These are phyloP conservation scores for Diphasiastrum complanatum DNA, from an alignment of 83 land plant genomes.

Conservation along the genomic window DNA sequence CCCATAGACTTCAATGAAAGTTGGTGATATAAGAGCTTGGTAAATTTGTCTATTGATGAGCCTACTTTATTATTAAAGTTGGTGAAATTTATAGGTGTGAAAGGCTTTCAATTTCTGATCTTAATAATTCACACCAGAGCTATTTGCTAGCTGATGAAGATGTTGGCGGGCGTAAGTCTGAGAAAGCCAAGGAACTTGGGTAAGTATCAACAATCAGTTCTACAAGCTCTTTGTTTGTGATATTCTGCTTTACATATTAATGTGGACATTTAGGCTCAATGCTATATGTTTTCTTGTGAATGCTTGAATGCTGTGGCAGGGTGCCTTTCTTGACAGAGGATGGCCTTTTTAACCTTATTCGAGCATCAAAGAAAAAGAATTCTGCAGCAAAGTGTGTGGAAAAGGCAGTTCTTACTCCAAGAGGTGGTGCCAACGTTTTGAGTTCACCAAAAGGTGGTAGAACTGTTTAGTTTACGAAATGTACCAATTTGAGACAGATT, in stretches of 20 bases:
- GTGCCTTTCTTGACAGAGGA: slow-evolving; percentile 79
- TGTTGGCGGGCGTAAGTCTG: slow-evolving; percentile 80
- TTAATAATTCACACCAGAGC: no score
- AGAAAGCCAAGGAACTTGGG: slow-evolving; percentile 92
- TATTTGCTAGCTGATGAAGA: slow-evolving; percentile 93
- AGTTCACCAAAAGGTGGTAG: no score
- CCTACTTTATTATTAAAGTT: no score
- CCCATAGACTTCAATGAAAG: slow-evolving; percentile 1
- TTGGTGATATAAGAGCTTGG: no score
- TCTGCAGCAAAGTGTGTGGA: slow-evolving; percentile 7
- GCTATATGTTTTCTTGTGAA: background rate
- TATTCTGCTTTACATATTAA: background rate
- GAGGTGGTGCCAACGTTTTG: no score
- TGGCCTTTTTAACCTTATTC: slow-evolving; percentile 91
- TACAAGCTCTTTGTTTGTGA: background rate
- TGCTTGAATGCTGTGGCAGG: slow-evolving; percentile 33
- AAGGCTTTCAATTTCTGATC: background rate
- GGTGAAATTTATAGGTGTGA: no score
- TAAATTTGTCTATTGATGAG: no score
- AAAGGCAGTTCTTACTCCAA: no score
- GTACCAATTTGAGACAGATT: no score
- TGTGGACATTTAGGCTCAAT: background rate
- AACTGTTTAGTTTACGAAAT: no score
- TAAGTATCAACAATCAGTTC: slow-evolving; percentile 6
- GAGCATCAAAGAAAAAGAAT: slow-evolving; percentile 49